Conservation (phyloP, 805 yeast species). For the Ogataea henricii region DNA sequence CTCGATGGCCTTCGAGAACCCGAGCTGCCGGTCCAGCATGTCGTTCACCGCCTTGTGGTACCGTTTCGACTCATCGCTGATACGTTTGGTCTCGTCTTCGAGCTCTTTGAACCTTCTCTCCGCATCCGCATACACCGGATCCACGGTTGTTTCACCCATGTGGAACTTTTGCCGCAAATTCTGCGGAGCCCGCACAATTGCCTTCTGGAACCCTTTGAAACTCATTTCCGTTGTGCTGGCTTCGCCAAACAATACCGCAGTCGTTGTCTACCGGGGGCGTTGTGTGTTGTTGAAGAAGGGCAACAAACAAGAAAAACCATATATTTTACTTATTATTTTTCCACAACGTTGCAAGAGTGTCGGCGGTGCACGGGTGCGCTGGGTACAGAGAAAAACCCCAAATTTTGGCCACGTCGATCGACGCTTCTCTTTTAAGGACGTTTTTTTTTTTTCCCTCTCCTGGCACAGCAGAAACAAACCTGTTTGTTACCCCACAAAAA, state of each 20-base stretch:
- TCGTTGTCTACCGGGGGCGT: too few relatives aligned
- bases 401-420: too few relatives aligned
- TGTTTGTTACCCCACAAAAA: too few relatives aligned
- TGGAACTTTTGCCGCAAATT: constrained; percentile 85
- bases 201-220: constrained; percentile 83
- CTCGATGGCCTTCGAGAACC: constrained; percentile 92
- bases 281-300: not conserved
- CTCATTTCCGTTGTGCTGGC: constrained; percentile 54
- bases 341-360: too few relatives aligned
- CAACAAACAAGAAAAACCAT: too few relatives aligned
- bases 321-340: too few relatives aligned
- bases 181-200: constrained; percentile 88
- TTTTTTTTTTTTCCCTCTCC: too few relatives aligned
- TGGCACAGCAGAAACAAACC: too few relatives aligned
- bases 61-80: constrained; percentile 86
- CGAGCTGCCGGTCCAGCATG: constrained; percentile 91
- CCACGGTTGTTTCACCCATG: constrained; percentile 78
- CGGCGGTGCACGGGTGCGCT: too few relatives aligned
- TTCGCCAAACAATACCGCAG: too few relatives aligned
- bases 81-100: constrained; percentile 84
- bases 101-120: constrained; percentile 94
- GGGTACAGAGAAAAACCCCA: too few relatives aligned
- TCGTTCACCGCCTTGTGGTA: constrained; percentile 91
- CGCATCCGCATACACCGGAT: constrained; percentile 91
- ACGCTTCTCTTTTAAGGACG: too few relatives aligned